phyloP scores from a whole-genome alignment of 192 early-diverging fungal genomes.

The Obelidium mucronatum region DNA sequence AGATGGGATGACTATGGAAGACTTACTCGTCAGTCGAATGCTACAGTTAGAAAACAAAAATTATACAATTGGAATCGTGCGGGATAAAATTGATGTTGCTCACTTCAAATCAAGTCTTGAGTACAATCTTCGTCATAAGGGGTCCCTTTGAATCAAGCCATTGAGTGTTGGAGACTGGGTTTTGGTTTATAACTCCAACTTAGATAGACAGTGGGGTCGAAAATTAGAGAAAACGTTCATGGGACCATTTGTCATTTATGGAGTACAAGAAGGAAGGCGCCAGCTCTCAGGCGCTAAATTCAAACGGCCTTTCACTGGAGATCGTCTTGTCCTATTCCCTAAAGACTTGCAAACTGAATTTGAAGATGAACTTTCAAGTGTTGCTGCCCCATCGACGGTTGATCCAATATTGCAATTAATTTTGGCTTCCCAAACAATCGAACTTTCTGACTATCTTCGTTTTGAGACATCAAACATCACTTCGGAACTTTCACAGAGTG shows the following conservation, averaged over 20 bases:
- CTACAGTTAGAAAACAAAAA: not conserved
- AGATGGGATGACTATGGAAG: not conserved
- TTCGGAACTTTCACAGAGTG: not conserved
- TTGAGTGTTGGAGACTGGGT: not conserved
- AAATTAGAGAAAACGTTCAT: not conserved
- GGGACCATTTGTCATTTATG: not conserved
- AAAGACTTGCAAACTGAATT: not conserved
- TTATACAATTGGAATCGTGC: not conserved
- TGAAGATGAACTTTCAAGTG: not conserved
- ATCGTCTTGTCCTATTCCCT: not conserved
- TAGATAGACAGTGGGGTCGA: not conserved
- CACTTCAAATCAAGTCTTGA: not conserved
- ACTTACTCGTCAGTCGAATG: not conserved
- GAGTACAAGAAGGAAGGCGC: not conserved
- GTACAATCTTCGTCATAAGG: not conserved
- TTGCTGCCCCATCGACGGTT: not conserved
- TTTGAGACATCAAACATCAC: not conserved
- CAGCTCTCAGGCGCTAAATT: not conserved
- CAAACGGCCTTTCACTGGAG: not conserved
- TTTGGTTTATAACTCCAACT: not conserved
- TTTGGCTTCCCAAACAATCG: not conserved
- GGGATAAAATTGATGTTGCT: not conserved
- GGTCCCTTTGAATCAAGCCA: not conserved
- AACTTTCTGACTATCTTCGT: not conserved
- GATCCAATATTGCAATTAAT: not conserved